These are phyloP conservation scores for Arachis hypogaea DNA, from an alignment of 306 rosid genomes.

Conservation along the genomic window DNA sequence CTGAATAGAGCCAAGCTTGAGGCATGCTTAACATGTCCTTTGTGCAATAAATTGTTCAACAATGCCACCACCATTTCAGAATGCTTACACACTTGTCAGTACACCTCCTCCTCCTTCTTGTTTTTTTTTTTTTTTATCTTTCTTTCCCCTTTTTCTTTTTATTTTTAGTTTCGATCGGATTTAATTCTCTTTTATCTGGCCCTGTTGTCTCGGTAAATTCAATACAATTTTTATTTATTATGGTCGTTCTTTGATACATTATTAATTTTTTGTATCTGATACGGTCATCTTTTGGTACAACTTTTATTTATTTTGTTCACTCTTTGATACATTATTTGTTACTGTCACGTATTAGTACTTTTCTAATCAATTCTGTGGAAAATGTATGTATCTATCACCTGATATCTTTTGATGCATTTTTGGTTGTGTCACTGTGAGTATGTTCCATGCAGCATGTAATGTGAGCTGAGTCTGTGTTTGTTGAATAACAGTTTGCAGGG, in stretches of 20 bases:
- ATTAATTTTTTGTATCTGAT: no score
- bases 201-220: slow-evolving; percentile 11
- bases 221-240: no score
- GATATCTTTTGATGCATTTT: no score
- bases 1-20: slow-evolving; percentile 11
- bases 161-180: background rate
- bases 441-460: no score
- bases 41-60: slow-evolving; percentile 37
- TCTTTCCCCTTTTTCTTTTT: background rate
- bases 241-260: no score
- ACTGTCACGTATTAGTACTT: no score
- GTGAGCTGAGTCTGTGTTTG: slow-evolving; percentile 13
- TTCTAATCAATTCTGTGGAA: no score
- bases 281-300: no score
- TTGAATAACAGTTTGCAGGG: slow-evolving; percentile 70
- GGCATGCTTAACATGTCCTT: slow-evolving; percentile 40
- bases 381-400: no score
- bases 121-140: slow-evolving; percentile 1
- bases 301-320: no score
- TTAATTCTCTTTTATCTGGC: background rate
- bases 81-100: slow-evolving; percentile 57
- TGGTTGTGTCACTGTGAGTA: no score
- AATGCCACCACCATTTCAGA: slow-evolving; percentile 48
- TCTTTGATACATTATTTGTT: no score
- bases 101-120: background rate